These are phyloP conservation scores for Lantana camara DNA, from an alignment of 257 asterid species.

Conservation along the genomic window DNA sequence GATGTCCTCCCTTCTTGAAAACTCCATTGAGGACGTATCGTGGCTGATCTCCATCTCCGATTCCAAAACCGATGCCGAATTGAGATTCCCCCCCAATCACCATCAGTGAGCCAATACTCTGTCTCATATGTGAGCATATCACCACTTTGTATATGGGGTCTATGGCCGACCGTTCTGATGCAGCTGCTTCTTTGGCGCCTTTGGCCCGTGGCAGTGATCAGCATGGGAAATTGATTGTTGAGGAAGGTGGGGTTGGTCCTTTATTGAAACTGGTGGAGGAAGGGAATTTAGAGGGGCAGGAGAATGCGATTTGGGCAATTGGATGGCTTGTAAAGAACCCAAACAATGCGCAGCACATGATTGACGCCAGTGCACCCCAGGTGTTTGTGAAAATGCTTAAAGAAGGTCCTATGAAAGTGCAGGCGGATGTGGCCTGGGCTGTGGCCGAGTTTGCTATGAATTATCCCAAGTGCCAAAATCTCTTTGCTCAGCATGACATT, in stretches of 20 bases:
- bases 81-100: too few relatives aligned
- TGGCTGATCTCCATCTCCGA: too few relatives aligned
- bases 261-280: too few relatives aligned
- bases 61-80: constrained; percentile 50
- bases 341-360: too few relatives aligned
- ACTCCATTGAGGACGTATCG: constrained; percentile 80
- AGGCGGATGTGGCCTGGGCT: constrained; percentile 79
- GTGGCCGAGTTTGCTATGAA: constrained; percentile 60
- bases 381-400: constrained; percentile 57
- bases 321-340: too few relatives aligned
- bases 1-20: constrained; percentile 57
- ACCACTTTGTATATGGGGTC: constrained; percentile 59
- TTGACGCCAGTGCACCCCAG: constrained; percentile 53
- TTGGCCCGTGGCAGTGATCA: too few relatives aligned
- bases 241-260: too few relatives aligned
- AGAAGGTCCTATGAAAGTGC: constrained; percentile 67
- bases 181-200: constrained; percentile 67
- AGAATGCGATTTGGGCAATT: too few relatives aligned
- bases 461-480: too few relatives aligned
- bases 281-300: too few relatives aligned
- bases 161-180: constrained; percentile 56
- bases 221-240: too few relatives aligned
- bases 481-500: too few relatives aligned
- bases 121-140: constrained; percentile 78
- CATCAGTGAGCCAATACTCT: constrained; percentile 75